A percentile compares a stretch with the other conserved stretches of the same genome.
These are phyloP conservation scores for Solanum hybrid DNA, from an alignment of 305 asterid species.

Conservation along the genomic window DNA sequence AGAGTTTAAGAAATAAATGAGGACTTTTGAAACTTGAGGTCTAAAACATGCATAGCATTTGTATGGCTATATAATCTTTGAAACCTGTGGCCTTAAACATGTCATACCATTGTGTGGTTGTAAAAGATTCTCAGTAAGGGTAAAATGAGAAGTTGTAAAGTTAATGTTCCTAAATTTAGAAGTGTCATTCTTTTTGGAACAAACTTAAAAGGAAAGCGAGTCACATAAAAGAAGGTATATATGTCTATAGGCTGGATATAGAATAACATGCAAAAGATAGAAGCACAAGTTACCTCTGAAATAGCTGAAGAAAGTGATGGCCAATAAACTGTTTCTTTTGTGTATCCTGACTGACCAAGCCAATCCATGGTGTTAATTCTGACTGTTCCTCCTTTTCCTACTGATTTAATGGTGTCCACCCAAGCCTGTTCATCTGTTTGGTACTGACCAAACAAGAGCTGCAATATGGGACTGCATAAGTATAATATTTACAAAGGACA, in stretches of 20 bases:
- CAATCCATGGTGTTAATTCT: constrained; percentile 88
- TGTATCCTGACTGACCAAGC: constrained; percentile 89
- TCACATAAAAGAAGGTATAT: not conserved
- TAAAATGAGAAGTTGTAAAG: not conserved
- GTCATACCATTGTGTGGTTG: not conserved
- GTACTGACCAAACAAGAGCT: constrained; percentile 62
- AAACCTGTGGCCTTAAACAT: not conserved
- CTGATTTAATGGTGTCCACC: constrained; percentile 81
- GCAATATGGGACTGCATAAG: constrained; percentile 9
- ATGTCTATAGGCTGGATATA: not conserved
- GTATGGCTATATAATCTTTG: not conserved
- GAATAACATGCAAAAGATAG: not conserved
- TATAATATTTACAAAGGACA: not conserved
- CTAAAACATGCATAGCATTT: not conserved
- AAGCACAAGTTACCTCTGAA: constrained; percentile 47
- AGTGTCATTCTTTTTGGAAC: not conserved
- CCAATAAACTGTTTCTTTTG: constrained; percentile 56
- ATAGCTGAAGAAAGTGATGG: constrained; percentile 71
- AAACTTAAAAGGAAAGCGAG: not conserved
- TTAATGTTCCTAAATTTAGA: not conserved
- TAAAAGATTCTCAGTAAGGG: not conserved
- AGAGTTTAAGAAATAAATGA: not conserved
- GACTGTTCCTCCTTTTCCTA: constrained; percentile 42
- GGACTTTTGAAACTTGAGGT: not conserved
- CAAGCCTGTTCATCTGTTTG: constrained; percentile 86